Base-by-base conservation (phyloP, 352 stramenopile species). In the Phytophthora melonis region DNA sequence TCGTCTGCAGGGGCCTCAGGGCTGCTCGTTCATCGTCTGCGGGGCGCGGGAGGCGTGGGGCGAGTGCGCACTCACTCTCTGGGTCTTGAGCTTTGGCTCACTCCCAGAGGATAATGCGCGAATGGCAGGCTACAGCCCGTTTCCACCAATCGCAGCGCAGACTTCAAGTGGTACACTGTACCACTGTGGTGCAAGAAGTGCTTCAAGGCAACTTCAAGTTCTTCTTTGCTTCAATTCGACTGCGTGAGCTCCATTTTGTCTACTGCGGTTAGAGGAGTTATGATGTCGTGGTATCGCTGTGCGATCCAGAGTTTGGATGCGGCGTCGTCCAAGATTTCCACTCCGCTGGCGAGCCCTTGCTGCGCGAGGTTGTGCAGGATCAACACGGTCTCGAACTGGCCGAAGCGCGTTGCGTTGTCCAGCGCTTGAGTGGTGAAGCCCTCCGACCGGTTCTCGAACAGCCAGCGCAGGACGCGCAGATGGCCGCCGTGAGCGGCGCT, bases 21-120 rank as follows among this genome's bases (percentile, higher is more conserved):
- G 73, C 73, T 32, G 65, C 59, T 64, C 63, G 62, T 52, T 53
- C 77, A 83, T 83, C 73, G 73, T 80, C 73, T 27, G 30, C 30
- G 30, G 30, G 30, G 30, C 30, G 30, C 30, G 63, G 47, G 19
- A 21, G n/a, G 9, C 5, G 23, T 49, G 52, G 9, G 41, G 52
- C 23, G 21, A n/a, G 25, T 25, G 59, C 65, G 65, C 41, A 50
- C 14, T 21, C 18, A 10, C 13, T 10, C 13, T 14, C 3, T 10
- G 11, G 39, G 39, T 5, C 36, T 43, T 5, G 13, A 18, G 32
- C 32, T 39, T 39, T 39, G 32, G 32, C 32, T 39, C 32, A 39
- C 32, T 25, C 14, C 11, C 16, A 16, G 41, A 43, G 36, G 36
- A 43, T 43, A 70, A 53, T 66, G 64, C 64, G 64, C 53, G 55